Evolutionary conservation across 768 basidiomycete species (phyloP).

Genomic region (Pulveroboletus ravenelii): DNA sequence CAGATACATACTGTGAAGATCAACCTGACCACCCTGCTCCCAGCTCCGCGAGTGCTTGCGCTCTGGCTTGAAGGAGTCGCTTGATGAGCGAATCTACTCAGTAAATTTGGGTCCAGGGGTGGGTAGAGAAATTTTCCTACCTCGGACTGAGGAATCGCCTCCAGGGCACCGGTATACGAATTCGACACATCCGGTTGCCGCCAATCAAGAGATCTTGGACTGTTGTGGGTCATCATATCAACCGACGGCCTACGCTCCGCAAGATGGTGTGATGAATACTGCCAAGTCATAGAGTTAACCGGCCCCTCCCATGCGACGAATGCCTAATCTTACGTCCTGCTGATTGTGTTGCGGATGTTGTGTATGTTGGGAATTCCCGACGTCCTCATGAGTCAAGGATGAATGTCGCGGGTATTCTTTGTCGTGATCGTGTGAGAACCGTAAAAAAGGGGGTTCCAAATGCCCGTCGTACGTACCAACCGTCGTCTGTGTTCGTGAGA

Average conservation of each 20-base stretch:
- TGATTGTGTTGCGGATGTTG: conserved; percentile 28
- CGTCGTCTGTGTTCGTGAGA: conserved; percentile 33
- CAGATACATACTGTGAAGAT: conserved; percentile 24
- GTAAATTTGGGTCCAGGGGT: conserved; percentile 28
- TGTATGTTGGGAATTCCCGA: conserved; percentile 27
- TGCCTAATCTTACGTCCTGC: conserved; percentile 30
- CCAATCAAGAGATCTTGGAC: conserved; percentile 32
- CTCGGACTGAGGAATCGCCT: conserved; percentile 32
- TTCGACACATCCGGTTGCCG: conserved; percentile 31
- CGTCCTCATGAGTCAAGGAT: conserved; percentile 29
- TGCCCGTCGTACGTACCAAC: conserved; percentile 27
- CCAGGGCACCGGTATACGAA: conserved; percentile 26
- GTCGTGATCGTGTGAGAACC: conserved; percentile 20
- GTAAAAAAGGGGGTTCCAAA: conserved; percentile 5
- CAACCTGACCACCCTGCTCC: conserved; percentile 46
- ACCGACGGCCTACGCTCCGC: conserved; percentile 29
- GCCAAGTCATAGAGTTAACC: conserved; percentile 20
- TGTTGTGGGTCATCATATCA: conserved; percentile 33
- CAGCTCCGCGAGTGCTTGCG: conserved; percentile 62
- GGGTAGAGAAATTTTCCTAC: conserved; percentile 18
- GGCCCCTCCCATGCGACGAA: conserved; percentile 9
- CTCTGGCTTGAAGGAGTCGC: conserved; percentile 36
- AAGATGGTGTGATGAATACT: conserved; percentile 33
- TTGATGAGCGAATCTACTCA: conserved; percentile 35
- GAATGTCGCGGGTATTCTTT: conserved; percentile 33